These are phyloP conservation scores for Annulohypoxylon bovei DNA, from an alignment of 495 filamentous ascomycete species.

Conservation along the genomic window DNA sequence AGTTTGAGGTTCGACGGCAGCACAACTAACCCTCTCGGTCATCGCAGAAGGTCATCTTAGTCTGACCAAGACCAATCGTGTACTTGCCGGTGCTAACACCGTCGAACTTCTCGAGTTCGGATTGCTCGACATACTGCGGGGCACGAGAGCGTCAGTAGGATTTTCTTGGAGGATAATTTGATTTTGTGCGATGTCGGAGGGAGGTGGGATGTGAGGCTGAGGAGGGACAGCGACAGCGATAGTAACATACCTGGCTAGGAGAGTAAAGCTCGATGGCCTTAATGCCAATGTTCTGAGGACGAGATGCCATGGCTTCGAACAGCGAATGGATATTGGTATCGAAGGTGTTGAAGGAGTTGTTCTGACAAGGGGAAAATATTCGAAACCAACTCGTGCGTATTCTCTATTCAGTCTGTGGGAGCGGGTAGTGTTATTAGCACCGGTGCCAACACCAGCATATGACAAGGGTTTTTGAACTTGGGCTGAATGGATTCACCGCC, in stretches of 20 bases:
- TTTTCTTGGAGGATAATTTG: neutral
- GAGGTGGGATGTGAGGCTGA: neutral
- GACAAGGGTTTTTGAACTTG: conserved; percentile 26
- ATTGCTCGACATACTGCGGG: conserved; percentile 91
- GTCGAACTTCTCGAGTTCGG: conserved; percentile 97
- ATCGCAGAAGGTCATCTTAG: conserved; percentile 99
- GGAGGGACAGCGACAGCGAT: neutral
- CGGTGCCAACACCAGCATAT: conserved; percentile 12
- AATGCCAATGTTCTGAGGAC: conserved; percentile 97
- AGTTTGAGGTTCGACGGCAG: conserved; percentile 20
- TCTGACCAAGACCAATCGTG: conserved; percentile 99
- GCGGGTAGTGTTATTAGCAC: conserved; percentile 36
- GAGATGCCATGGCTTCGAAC: conserved; percentile 75
- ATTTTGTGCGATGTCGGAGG: conserved; percentile 16
- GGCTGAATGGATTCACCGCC: conserved; percentile 37
- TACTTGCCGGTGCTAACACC: conserved; percentile 94
- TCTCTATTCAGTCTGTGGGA: conserved; percentile 21
- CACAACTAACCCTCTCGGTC: conserved; percentile 87
- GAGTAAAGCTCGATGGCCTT: conserved; percentile 99
- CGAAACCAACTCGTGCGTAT: conserved; percentile 22
- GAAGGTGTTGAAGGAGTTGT: conserved; percentile 40
- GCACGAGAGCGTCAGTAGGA: conserved; percentile 43
- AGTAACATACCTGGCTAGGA: conserved; percentile 82
- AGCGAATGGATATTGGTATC: neutral
- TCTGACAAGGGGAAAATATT: conserved; percentile 31